Percentiles rank a stretch among this genome's conserved stretches.
phyloP scores from a whole-genome alignment of 495 filamentous ascomycete genomes.

The Tuber calosporum region DNA sequence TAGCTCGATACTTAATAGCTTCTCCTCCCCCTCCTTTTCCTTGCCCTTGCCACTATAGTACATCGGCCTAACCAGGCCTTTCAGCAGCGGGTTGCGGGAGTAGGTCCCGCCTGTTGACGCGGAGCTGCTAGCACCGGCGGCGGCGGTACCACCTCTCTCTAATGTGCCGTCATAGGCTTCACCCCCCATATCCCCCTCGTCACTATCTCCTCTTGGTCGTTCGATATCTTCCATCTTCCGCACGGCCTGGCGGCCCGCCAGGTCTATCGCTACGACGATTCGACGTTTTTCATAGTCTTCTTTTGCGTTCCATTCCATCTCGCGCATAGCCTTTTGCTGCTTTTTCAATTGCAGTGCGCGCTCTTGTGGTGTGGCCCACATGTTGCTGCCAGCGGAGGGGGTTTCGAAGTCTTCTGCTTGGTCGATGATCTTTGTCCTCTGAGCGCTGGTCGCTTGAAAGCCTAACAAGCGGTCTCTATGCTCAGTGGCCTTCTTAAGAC shows the following conservation, averaged over 20 bases:
- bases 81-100: slow-evolving; percentile 75
- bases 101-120: slow-evolving; percentile 55
- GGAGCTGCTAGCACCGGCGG: slow-evolving; percentile 24
- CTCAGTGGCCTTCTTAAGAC: slow-evolving; percentile 55
- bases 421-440: slow-evolving; percentile 79
- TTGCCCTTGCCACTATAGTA: slow-evolving; percentile 53
- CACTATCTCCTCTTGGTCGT: slow-evolving; percentile 47
- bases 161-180: slow-evolving; percentile 31
- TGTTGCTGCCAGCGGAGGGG: slow-evolving; percentile 55
- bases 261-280: slow-evolving; percentile 78
- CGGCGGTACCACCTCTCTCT: slow-evolving; percentile 26
- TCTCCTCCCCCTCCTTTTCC: slow-evolving; percentile 44
- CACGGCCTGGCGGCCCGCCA: slow-evolving; percentile 68
- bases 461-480: slow-evolving; percentile 75
- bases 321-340: slow-evolving; percentile 78
- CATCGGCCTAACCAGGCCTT: slow-evolving; percentile 69
- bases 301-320: slow-evolving; percentile 82
- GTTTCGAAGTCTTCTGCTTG: slow-evolving; percentile 92
- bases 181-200: slow-evolving; percentile 44
- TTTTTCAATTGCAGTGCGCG: slow-evolving; percentile 78
- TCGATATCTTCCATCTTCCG: slow-evolving; percentile 62
- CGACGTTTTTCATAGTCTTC: slow-evolving; percentile 91
- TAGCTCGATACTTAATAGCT: slow-evolving; percentile 42
- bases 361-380: slow-evolving; percentile 86
- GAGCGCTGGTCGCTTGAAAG: slow-evolving; percentile 84